Conservation (phyloP, 352 stramenopile species). For the Phytophthora uliginosa region DNA sequence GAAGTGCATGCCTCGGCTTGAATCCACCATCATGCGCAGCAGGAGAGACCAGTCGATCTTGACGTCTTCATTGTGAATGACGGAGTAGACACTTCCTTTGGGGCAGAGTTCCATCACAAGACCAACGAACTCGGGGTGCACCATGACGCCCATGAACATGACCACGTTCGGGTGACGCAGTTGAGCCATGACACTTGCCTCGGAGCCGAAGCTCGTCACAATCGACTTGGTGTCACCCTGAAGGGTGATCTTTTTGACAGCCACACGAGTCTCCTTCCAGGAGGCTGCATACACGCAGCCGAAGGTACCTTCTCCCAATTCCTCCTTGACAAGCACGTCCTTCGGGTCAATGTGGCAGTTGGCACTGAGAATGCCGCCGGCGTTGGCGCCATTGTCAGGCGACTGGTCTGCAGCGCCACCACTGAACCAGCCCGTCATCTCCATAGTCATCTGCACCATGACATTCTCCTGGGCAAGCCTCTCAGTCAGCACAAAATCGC, state of each 20-base stretch:
- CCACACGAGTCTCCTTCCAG: slow-evolving; percentile 87
- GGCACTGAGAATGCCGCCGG: slow-evolving; percentile 72
- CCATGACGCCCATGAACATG: slow-evolving; percentile 94
- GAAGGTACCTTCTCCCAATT: slow-evolving; percentile 83
- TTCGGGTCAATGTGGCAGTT: slow-evolving; percentile 90
- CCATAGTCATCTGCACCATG: slow-evolving; percentile 91
- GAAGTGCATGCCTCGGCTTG: slow-evolving; percentile 92
- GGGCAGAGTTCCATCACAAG: slow-evolving; percentile 92
- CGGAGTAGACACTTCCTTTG: slow-evolving; percentile 86
- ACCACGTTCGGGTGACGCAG: slow-evolving; percentile 88
- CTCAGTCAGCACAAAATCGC: slow-evolving; percentile 86
- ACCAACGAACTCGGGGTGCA: slow-evolving; percentile 87
- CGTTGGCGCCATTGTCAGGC: slow-evolving; percentile 44
- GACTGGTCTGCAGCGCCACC: slow-evolving; percentile 69
- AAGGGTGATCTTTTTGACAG: slow-evolving; percentile 89
- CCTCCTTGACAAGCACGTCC: slow-evolving; percentile 82
- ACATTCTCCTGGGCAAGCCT: slow-evolving; percentile 88
- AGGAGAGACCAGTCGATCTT: slow-evolving; percentile 91
- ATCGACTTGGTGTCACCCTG: slow-evolving; percentile 86
- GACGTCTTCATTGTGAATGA: slow-evolving; percentile 81
- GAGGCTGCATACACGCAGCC: slow-evolving; percentile 79
- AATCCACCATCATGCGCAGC: slow-evolving; percentile 90
- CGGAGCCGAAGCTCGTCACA: slow-evolving; percentile 84
- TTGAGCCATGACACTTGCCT: slow-evolving; percentile 88
- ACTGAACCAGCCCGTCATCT: slow-evolving; percentile 91